Conservation (phyloP, 2,329 filamentous ascomycete species). For the Alternaria burnsii region DNA sequence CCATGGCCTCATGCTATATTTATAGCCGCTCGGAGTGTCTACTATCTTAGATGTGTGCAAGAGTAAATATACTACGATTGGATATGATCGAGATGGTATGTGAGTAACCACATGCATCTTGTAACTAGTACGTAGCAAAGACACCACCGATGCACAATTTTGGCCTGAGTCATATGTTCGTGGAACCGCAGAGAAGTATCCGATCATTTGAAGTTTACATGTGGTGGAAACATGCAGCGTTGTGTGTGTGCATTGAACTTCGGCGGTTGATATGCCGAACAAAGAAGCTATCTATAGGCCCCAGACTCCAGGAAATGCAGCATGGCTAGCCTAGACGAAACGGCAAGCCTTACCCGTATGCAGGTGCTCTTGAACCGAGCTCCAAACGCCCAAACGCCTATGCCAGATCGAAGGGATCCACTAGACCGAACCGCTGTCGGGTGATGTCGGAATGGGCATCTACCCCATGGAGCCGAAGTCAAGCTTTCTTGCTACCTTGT, state of each 20-base stretch:
- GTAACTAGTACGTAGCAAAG: background rate
- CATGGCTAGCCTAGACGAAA: constrained; percentile 19
- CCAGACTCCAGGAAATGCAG: constrained; percentile 19
- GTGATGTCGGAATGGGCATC: background rate
- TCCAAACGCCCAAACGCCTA: constrained; percentile 12
- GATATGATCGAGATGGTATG: background rate
- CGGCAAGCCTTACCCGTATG: constrained; percentile 7
- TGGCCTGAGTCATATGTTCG: background rate
- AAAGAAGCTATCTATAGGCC: constrained; percentile 2
- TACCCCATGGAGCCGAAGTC: constrained; percentile 40
- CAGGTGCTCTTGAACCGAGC: constrained; percentile 5
- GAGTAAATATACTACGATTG: background rate
- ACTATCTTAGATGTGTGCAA: too few species aligned
- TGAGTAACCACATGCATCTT: background rate
- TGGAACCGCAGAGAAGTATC: background rate
- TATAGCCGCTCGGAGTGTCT: too few species aligned
- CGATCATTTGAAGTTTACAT: background rate
- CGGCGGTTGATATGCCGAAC: background rate
- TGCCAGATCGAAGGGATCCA: constrained; percentile 1
- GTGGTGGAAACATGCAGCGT: background rate
- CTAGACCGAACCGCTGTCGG: background rate
- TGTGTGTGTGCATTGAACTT: background rate
- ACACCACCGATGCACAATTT: background rate
- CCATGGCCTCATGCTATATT: too few species aligned
- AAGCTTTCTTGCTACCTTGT: constrained; percentile 82